A percentile compares a stretch with the other conserved stretches of the same genome.
Evolutionary conservation across 2,329 filamentous ascomycete species (phyloP).

Genomic region (Hypoxylon sp.): DNA sequence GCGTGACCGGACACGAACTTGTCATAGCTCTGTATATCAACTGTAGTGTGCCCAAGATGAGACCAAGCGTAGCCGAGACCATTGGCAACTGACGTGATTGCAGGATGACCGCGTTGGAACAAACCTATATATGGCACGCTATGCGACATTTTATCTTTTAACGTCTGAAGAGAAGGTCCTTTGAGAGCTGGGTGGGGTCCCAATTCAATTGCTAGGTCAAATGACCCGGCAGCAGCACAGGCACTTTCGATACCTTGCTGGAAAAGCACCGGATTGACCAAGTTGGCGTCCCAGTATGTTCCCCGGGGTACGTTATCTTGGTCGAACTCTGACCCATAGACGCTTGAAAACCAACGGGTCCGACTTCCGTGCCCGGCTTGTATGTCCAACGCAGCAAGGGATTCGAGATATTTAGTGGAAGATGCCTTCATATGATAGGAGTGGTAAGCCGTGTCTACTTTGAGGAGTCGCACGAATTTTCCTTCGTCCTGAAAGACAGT

Average conservation of each 20-base stretch:
- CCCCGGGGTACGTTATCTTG: no score
- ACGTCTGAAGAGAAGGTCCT: slow-evolving; percentile 52
- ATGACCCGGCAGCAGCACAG: no score
- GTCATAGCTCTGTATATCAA: no score
- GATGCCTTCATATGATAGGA: slow-evolving; percentile 42
- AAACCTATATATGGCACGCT: no score
- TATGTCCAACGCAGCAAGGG: not conserved
- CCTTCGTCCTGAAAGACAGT: slow-evolving; percentile 34
- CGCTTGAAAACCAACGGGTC: slow-evolving; percentile 29
- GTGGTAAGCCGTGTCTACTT: slow-evolving; percentile 45
- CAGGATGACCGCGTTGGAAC: no score
- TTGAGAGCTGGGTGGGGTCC: slow-evolving; percentile 57
- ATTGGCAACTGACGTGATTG: no score
- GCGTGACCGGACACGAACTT: no score
- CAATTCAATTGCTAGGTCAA: slow-evolving; percentile 53
- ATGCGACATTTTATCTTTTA: no score
- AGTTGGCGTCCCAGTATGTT: slow-evolving; percentile 56
- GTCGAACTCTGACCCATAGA: slow-evolving; percentile 3
- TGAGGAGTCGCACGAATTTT: slow-evolving; percentile 37
- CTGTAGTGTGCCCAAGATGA: no score
- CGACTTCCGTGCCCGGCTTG: no score
- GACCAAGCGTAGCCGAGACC: no score
- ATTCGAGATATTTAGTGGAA: slow-evolving; percentile 16
- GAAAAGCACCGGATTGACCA: slow-evolving; percentile 55
- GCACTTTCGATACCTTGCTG: no score